phyloP scores from a whole-genome alignment of 2,329 filamentous ascomycete species.

The Aspergillus quadricinctus region DNA sequence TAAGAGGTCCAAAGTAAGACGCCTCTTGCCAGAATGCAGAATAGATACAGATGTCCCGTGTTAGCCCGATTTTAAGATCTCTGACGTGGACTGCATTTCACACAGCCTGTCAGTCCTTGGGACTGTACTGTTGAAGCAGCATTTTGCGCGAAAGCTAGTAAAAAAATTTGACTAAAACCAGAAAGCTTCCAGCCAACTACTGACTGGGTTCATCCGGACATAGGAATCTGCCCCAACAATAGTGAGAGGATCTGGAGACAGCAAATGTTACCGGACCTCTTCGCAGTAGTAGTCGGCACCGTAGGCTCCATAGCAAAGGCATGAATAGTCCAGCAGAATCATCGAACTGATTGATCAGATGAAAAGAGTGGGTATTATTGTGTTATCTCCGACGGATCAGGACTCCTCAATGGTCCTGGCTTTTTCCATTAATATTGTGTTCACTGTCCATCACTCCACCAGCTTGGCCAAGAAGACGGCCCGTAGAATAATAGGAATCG shows the following conservation, averaged over 20 bases:
- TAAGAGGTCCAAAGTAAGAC: no score
- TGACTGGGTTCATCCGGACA: neutral
- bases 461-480: neutral
- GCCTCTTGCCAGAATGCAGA: no score
- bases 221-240: neutral
- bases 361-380: slow-evolving; percentile 18
- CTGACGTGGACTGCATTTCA: no score
- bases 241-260: neutral
- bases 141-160: neutral
- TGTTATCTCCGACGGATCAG: neutral
- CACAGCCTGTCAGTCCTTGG: neutral
- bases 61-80: no score
- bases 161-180: neutral
- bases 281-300: neutral
- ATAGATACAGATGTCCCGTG: no score
- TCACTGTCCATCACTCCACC: neutral
- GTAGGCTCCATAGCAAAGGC: neutral
- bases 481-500: neutral
- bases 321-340: neutral
- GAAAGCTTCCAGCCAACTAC: no score
- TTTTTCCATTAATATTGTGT: neutral
- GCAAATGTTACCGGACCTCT: neutral
- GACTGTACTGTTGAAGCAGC: neutral
- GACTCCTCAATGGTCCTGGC: neutral
- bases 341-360: slow-evolving; percentile 22